Conservation (phyloP, 2,329 filamentous ascomycete species). For the Colletotrichum chlorophyti region DNA sequence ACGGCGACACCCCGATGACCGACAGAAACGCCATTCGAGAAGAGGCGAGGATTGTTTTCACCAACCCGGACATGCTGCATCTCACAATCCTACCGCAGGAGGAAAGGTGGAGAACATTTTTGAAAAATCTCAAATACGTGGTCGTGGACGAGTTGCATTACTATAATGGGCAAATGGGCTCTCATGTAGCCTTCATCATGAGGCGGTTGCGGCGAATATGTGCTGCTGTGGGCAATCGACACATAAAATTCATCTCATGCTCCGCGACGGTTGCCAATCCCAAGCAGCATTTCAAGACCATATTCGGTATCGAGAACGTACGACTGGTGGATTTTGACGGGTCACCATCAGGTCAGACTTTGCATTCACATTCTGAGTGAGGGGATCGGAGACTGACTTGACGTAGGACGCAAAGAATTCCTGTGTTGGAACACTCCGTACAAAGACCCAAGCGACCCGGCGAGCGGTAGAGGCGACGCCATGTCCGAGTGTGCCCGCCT, state of each 20-base stretch:
- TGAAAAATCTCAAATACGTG: conserved; percentile 90
- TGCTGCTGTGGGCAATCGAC: conserved; percentile 84
- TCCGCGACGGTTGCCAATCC: conserved; percentile 97
- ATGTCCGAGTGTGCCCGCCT: conserved; percentile 87
- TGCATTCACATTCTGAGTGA: neutral
- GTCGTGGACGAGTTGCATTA: conserved; percentile 94
- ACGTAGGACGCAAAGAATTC: conserved; percentile 83
- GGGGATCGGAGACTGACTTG: neutral
- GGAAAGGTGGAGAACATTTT: conserved; percentile 83
- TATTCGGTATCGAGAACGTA: conserved; percentile 89
- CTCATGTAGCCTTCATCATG: conserved; percentile 96
- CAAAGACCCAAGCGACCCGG: conserved; percentile 86
- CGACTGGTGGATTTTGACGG: conserved; percentile 88
- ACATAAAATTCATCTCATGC: conserved; percentile 91
- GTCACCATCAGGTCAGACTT: conserved; percentile 68
- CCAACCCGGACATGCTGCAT: conserved; percentile 98
- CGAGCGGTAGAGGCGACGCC: conserved; percentile 83
- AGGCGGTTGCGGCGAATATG: conserved; percentile 85
- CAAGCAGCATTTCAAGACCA: conserved; percentile 85
- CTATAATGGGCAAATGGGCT: conserved; percentile 93
- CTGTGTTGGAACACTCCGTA: conserved; percentile 97
- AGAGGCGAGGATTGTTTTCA: conserved; percentile 91
- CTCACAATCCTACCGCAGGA: conserved; percentile 93
- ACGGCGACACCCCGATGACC: conserved; percentile 88
- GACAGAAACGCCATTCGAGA: conserved; percentile 83